Evolutionary conservation across 805 yeast species (phyloP).

Genomic region (Barnettozyma sucrosica): DNA sequence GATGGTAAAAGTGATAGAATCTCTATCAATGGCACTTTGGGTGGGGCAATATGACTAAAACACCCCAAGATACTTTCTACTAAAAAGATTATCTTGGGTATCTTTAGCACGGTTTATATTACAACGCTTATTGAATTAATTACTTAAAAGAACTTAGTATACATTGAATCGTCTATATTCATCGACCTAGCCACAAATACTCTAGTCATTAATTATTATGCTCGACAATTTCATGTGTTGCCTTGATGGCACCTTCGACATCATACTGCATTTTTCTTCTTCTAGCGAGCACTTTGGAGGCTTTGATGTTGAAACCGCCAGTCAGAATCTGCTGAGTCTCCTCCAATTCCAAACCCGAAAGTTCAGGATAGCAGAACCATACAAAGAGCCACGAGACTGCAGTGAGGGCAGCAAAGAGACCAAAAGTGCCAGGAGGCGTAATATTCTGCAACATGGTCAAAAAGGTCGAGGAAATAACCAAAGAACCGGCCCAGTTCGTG

Average conservation of each 20-base stretch:
- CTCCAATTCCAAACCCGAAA: conserved; percentile 84
- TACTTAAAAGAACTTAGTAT: not conserved
- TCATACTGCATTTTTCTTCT: conserved; percentile 30
- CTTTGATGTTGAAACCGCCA: conserved; percentile 82
- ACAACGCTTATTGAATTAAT: too few relatives aligned
- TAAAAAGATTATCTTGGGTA: too few relatives aligned
- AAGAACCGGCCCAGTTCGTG: conserved; percentile 92
- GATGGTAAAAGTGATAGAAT: too few relatives aligned
- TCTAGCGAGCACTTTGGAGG: conserved; percentile 49
- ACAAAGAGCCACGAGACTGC: conserved; percentile 66
- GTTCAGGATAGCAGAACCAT: conserved; percentile 85
- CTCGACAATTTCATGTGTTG: conserved; percentile 26
- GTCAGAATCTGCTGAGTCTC: conserved; percentile 79
- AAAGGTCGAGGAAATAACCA: conserved; percentile 86
- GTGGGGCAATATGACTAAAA: too few relatives aligned
- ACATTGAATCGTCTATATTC: not conserved
- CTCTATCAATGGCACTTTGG: too few relatives aligned
- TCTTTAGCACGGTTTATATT: too few relatives aligned
- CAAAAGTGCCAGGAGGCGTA: conserved; percentile 93
- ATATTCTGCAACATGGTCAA: conserved; percentile 90
- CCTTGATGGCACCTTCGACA: conserved; percentile 22
- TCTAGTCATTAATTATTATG: conserved; percentile 7
- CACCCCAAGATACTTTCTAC: too few relatives aligned
- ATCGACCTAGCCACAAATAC: not conserved
- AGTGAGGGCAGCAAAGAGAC: conserved; percentile 81